Percentiles rank a stretch among this genome's conserved stretches.
These are phyloP conservation scores for Fusarium drepaniforme DNA, from an alignment of 2,329 filamentous ascomycete species.

Conservation along the genomic window DNA sequence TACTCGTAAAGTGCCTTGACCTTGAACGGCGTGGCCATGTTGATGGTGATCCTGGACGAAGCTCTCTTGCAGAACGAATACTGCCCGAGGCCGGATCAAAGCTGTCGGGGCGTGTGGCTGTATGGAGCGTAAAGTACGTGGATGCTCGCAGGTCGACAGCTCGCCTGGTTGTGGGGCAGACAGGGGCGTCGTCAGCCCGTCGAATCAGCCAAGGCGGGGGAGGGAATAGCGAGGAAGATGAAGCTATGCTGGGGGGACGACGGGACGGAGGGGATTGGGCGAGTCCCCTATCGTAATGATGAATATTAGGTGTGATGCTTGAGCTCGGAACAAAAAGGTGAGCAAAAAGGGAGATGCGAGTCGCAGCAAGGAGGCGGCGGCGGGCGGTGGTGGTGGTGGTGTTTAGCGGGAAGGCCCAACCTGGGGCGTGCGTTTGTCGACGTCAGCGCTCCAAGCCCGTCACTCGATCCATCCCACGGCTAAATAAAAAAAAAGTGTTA, in stretches of 20 bases:
- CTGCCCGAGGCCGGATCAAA: conserved; percentile 45
- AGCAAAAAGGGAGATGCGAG: conserved; percentile 36
- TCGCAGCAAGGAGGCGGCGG: conserved; percentile 45
- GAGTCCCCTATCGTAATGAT: conserved; percentile 13
- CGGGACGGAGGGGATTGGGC: conserved; percentile 35
- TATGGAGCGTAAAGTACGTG: conserved; percentile 38
- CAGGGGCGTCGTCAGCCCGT: conserved; percentile 48
- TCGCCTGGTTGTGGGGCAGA: conserved; percentile 47
- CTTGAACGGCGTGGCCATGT: conserved; percentile 85
- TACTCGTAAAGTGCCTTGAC: conserved; percentile 98
- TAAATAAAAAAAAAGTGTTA: conserved; percentile 27
- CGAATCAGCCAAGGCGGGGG: conserved; percentile 41
- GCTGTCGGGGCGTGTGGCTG: conserved; percentile 42
- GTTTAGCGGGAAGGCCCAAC: conserved; percentile 46
- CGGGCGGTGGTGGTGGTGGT: conserved; percentile 46
- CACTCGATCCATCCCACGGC: conserved; percentile 41
- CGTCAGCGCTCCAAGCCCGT: conserved; percentile 59
- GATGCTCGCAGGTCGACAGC: conserved; percentile 41
- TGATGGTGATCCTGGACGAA: conserved; percentile 44
- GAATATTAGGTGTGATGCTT: conserved; percentile 22
- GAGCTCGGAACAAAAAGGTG: conserved; percentile 27
- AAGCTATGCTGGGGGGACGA: conserved; percentile 36
- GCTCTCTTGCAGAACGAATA: conserved; percentile 45
- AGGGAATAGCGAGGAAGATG: conserved; percentile 22
- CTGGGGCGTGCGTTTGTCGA: conserved; percentile 56